A percentile compares a stretch with the other conserved stretches of the same genome.
These are phyloP conservation scores for Colletotrichum chrysophilum DNA, from an alignment of 2,329 filamentous ascomycete genomes.

Conservation along the genomic window DNA sequence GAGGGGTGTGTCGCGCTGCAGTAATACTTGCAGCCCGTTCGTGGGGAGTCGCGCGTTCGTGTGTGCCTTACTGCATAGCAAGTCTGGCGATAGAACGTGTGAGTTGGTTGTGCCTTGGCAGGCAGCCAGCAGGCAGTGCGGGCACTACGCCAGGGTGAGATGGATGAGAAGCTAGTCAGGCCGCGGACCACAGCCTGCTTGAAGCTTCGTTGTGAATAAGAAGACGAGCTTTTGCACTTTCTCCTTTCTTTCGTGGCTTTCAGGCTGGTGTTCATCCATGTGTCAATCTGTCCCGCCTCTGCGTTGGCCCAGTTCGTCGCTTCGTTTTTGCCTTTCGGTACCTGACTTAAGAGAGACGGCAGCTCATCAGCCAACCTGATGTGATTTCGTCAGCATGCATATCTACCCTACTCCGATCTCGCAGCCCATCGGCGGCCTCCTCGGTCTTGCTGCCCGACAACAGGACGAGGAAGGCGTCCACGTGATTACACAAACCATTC, in stretches of 20 bases:
- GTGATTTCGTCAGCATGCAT: conserved; percentile 11
- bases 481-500: conserved; percentile 40
- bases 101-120: conserved; percentile 5
- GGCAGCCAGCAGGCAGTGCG: not conserved
- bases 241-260: not conserved
- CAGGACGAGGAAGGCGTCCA: not conserved
- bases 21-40: not conserved
- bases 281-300: not conserved
- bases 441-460: conserved; percentile 1
- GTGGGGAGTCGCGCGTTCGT: not conserved
- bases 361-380: not conserved
- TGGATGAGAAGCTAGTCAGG: not conserved
- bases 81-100: not conserved
- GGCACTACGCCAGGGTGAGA: not conserved
- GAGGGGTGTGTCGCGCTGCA: not conserved
- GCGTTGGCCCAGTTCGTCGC: not conserved
- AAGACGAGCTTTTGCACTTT: conserved; percentile 5
- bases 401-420: conserved; percentile 5
- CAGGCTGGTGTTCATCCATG: not conserved
- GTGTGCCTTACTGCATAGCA: not conserved
- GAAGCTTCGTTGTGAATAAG: not conserved
- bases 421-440: not conserved
- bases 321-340: not conserved
- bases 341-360: not conserved
- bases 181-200: conserved; percentile 9